Percentiles rank a stretch among this genome's conserved stretches.
Evolutionary conservation across 148 eudicot genomes (phyloP).

Genomic region (Cornus florida): DNA sequence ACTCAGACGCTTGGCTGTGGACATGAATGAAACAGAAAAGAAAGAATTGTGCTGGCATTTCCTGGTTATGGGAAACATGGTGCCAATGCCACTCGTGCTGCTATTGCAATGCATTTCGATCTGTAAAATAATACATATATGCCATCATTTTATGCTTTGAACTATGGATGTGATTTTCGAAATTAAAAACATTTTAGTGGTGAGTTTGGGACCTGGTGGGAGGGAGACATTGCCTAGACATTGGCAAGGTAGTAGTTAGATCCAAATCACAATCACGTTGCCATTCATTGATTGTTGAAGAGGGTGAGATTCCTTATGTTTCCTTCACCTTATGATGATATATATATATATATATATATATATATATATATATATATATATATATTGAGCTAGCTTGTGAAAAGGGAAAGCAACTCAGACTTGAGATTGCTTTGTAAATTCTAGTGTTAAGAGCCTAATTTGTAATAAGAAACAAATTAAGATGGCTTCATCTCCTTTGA

Average conservation of each 20-base stretch:
- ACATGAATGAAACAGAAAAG: not conserved
- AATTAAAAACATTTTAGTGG: not conserved
- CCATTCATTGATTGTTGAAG: not conserved
- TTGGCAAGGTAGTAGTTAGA: too few relatives aligned
- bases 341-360: conserved; percentile 6
- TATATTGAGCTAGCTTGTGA: not conserved
- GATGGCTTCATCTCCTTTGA: conserved; percentile 21
- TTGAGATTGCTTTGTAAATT: not conserved
- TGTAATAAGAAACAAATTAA: not conserved
- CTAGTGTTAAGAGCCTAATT: not conserved
- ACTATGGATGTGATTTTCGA: not conserved
- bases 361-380: too few relatives aligned
- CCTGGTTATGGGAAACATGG: not conserved
- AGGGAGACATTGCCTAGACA: not conserved
- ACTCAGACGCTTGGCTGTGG: not conserved
- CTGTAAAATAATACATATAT: not conserved
- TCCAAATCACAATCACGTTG: too few relatives aligned
- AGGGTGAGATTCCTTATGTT: conserved; percentile 7
- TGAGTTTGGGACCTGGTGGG: not conserved
- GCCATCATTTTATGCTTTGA: not conserved
- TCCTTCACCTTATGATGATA: not conserved
- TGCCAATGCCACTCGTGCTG: too few relatives aligned
- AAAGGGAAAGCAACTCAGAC: not conserved
- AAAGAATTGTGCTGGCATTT: not conserved
- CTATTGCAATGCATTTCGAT: not conserved